Percentiles rank a stretch among this genome's conserved stretches.
phyloP scores from a whole-genome alignment of 306 rosid species.

The Herpetospermum pedunculosum region DNA sequence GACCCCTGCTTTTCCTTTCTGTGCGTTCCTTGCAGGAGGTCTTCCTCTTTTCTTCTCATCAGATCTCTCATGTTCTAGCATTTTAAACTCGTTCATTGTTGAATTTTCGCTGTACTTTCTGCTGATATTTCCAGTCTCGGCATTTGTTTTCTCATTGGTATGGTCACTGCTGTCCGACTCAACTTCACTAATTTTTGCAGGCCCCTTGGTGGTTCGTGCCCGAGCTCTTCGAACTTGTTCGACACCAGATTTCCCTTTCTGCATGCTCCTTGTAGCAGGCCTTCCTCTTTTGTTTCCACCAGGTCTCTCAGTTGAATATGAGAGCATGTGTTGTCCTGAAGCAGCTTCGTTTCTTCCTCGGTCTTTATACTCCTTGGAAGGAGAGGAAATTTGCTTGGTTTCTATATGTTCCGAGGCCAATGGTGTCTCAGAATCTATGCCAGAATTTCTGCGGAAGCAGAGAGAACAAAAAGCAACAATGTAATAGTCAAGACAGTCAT shows the following conservation, averaged over 20 bases:
- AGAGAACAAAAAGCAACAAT: not conserved
- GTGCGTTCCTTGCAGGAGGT: slow-evolving; percentile 30
- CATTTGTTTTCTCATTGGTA: slow-evolving; percentile 22
- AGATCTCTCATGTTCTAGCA: slow-evolving; percentile 18
- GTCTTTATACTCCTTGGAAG: slow-evolving; percentile 9
- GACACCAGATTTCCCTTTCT: slow-evolving; percentile 23
- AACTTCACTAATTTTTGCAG: slow-evolving; percentile 49
- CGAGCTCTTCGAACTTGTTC: slow-evolving; percentile 40
- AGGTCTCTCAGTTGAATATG: slow-evolving; percentile 20
- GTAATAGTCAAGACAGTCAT: not conserved
- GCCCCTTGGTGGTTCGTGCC: slow-evolving; percentile 26
- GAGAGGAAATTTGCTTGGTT: slow-evolving; percentile 10
- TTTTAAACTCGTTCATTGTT: slow-evolving; percentile 14
- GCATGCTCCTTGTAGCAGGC: slow-evolving; percentile 33
- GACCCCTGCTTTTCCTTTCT: slow-evolving; percentile 22
- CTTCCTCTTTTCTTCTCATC: slow-evolving; percentile 59
- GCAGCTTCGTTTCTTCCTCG: slow-evolving; percentile 22
- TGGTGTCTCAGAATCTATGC: slow-evolving; percentile 20
- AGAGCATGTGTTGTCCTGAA: slow-evolving; percentile 13
- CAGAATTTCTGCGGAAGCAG: slow-evolving; percentile 29
- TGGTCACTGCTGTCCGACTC: slow-evolving; percentile 49
- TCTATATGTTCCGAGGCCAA: slow-evolving; percentile 12
- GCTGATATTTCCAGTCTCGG: slow-evolving; percentile 16
- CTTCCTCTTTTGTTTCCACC: slow-evolving; percentile 60
- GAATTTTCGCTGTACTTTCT: slow-evolving; percentile 10